phyloP scores from a whole-genome alignment of 192 early-diverging fungal species.

The Backusella parvicylindrica region DNA sequence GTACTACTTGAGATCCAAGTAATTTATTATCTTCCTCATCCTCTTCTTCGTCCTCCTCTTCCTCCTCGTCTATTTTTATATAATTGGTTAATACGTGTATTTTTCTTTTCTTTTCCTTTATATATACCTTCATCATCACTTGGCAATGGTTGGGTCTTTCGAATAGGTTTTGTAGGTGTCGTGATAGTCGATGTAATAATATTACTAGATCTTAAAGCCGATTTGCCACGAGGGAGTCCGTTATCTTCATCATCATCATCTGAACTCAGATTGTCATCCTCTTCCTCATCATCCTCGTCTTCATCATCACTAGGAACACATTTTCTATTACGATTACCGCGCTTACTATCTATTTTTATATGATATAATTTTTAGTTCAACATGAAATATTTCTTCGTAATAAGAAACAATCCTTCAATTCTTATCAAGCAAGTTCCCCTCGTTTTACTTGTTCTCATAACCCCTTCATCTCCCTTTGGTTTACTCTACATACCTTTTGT shows the following conservation, averaged over 20 bases:
- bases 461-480: not conserved
- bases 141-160: conserved; percentile 20
- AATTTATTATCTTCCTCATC: not conserved
- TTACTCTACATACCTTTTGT: conserved; percentile 14
- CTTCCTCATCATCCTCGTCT: conserved; percentile 21
- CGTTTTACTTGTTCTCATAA: not conserved
- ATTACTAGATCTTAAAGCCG: not conserved
- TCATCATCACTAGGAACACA: conserved; percentile 30
- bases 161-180: conserved; percentile 4
- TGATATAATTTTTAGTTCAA: conserved; percentile 12
- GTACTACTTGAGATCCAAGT: not conserved
- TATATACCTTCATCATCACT: conserved; percentile 25
- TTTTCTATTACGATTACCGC: conserved; percentile 14
- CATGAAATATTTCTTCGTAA: not conserved
- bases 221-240: not conserved
- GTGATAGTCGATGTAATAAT: not conserved
- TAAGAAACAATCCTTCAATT: not conserved
- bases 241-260: conserved; percentile 7
- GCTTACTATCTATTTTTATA: not conserved
- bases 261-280: not conserved
- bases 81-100: not conserved
- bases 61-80: conserved; percentile 17
- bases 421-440: not conserved
- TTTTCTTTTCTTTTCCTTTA: not conserved
- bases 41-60: conserved; percentile 14